Evolutionary conservation across 1,284 basidiomycete species (phyloP).

Genomic region (Tetrapyrgos nigripes): DNA sequence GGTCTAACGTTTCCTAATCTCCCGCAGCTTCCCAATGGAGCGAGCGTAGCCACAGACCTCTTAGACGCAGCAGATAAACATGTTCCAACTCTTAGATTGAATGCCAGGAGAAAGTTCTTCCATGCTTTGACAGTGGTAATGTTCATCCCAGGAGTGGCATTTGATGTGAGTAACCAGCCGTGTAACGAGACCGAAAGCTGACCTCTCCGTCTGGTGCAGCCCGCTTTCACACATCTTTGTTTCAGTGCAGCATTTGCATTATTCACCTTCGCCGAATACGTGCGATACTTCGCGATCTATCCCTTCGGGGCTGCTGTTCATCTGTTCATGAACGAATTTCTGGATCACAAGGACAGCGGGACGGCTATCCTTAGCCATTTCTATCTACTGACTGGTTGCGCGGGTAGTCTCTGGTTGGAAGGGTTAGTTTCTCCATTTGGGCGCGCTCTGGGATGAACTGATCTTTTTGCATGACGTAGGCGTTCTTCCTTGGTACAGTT

Average conservation of each 20-base stretch:
- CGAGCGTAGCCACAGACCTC: conserved; percentile 79
- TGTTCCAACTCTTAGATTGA: conserved; percentile 89
- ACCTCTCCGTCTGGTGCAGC: conserved; percentile 55
- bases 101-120: conserved; percentile 97
- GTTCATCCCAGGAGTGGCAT: conserved; percentile 92
- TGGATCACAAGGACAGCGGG: conserved; percentile 94
- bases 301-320: conserved; percentile 95
- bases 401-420: conserved; percentile 94
- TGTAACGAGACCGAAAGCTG: conserved; percentile 18
- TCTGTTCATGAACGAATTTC: conserved; percentile 96
- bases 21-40: conserved; percentile 48
- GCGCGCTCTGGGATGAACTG: conserved; percentile 14
- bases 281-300: conserved; percentile 98
- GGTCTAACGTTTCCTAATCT: conserved; percentile 59
- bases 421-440: conserved; percentile 59
- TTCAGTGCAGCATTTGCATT: conserved; percentile 93
- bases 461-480: conserved; percentile 42
- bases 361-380: conserved; percentile 98
- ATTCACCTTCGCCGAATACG: conserved; percentile 96
- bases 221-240: conserved; percentile 94
- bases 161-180: conserved; percentile 75
- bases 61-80: conserved; percentile 88
- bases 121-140: conserved; percentile 95
- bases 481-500: conserved; percentile 77
- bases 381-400: conserved; percentile 95